A percentile compares a stretch with the other conserved stretches of the same genome.
phyloP scores from a whole-genome alignment of 2,329 filamentous ascomycete species.

The Botryotinia convoluta region DNA sequence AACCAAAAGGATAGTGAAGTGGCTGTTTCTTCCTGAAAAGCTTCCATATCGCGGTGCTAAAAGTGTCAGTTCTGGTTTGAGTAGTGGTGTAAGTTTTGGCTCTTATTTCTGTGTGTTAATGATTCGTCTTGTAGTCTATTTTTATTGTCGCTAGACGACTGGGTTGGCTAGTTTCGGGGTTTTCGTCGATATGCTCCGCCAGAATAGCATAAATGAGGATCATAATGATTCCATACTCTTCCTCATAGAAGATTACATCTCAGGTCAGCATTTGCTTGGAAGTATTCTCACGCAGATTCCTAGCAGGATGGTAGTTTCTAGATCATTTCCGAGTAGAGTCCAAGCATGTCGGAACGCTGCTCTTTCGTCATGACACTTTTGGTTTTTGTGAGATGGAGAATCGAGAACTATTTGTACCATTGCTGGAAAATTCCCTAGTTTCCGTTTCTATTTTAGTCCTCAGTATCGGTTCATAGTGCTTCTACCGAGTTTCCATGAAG shows the following conservation, averaged over 20 bases:
- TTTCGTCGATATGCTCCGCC: too few species aligned
- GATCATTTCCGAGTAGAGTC: background rate
- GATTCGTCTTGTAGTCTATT: too few species aligned
- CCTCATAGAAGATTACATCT: too few species aligned
- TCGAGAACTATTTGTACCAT: background rate
- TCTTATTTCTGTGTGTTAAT: too few species aligned
- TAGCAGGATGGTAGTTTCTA: background rate
- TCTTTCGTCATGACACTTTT: background rate
- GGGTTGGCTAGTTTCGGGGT: too few species aligned
- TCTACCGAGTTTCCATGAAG: background rate
- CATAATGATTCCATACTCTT: too few species aligned
- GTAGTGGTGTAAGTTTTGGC: too few species aligned
- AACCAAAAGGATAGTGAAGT: too few species aligned
- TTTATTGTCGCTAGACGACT: too few species aligned
- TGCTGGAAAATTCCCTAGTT: accelerated
- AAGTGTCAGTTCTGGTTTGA: background rate
- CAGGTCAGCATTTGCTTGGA: background rate
- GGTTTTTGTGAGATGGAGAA: background rate
- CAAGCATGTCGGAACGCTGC: background rate
- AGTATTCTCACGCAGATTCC: background rate
- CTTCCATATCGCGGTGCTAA: accelerated
- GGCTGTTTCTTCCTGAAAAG: background rate
- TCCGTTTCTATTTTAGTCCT: accelerated
- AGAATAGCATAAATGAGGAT: too few species aligned
- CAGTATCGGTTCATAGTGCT: background rate